Conservation (phyloP, 495 filamentous ascomycete genomes). For the Pyronema domesticum region DNA sequence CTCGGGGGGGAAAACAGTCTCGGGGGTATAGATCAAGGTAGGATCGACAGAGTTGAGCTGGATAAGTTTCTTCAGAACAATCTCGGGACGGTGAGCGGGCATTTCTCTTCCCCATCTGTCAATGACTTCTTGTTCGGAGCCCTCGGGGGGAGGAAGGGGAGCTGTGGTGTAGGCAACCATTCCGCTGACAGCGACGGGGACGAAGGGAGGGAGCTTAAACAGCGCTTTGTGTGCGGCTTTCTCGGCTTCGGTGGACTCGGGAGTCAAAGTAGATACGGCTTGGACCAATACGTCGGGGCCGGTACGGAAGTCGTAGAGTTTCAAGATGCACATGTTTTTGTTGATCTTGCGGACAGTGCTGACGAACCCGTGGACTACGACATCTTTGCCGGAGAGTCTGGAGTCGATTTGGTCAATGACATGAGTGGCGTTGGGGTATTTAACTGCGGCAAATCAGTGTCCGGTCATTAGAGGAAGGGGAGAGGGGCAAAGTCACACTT, state of each 20-base stretch:
- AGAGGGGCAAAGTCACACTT: not conserved
- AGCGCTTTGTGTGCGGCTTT: slow-evolving; percentile 7
- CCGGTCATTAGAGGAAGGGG: not conserved
- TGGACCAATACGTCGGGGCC: slow-evolving; percentile 7
- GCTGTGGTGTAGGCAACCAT: slow-evolving; percentile 6
- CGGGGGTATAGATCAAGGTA: slow-evolving; percentile 53
- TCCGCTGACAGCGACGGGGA: slow-evolving; percentile 12
- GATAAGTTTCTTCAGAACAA: slow-evolving; percentile 44
- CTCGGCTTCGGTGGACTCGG: slow-evolving; percentile 5
- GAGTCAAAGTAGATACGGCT: slow-evolving; percentile 13
- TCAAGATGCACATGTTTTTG: slow-evolving; percentile 4
- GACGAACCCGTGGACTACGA: slow-evolving; percentile 58
- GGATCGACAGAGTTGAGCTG: slow-evolving; percentile 58
- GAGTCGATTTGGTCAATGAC: slow-evolving; percentile 31
- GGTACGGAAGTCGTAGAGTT: slow-evolving; percentile 17
- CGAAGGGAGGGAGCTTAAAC: slow-evolving; percentile 12
- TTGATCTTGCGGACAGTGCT: slow-evolving; percentile 5
- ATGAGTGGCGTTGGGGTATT: slow-evolving; percentile 35
- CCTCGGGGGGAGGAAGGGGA: slow-evolving; percentile 2
- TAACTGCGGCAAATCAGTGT: slow-evolving; percentile 28
- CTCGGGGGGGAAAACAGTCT: slow-evolving; percentile 52
- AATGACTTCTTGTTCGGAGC: not conserved
- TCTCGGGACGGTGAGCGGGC: slow-evolving; percentile 29
- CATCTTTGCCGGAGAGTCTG: slow-evolving; percentile 21
- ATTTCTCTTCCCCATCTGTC: not conserved